Conservation (phyloP, 1,139 yeast species). For the Blastobotrys proliferans region DNA sequence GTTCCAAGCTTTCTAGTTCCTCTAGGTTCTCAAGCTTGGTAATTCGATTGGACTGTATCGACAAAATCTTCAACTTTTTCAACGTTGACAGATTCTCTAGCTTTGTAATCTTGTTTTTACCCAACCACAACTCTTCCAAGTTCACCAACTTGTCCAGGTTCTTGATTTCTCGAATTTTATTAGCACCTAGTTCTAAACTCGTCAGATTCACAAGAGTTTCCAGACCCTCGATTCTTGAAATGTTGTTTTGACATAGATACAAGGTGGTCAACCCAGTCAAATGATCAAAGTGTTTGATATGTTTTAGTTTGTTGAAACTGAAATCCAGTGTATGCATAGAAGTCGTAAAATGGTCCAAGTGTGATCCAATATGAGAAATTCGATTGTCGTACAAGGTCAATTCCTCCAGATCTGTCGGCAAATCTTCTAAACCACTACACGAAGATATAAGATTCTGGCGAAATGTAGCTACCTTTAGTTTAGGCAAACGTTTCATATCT, state of each 20-base stretch:
- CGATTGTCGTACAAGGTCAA: conserved; percentile 90
- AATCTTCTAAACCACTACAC: conserved; percentile 61
- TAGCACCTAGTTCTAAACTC: conserved; percentile 90
- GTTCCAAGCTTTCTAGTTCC: conserved; percentile 66
- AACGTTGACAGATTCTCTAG: conserved; percentile 63
- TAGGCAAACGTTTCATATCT: conserved; percentile 46
- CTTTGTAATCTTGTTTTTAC: conserved; percentile 72
- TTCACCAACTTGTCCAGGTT: conserved; percentile 50
- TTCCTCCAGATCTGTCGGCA: conserved; percentile 62
- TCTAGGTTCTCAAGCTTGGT: conserved; percentile 81
- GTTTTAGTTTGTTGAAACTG: conserved; percentile 86
- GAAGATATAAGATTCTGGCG: conserved; percentile 81
- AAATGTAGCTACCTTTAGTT: conserved; percentile 59
- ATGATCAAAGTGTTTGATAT: conserved; percentile 72
- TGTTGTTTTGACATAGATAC: conserved; percentile 86
- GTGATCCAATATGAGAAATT: conserved; percentile 75
- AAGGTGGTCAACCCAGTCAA: conserved; percentile 60
- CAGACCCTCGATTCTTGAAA: conserved; percentile 65
- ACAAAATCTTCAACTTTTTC: conserved; percentile 63
- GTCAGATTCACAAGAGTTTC: conserved; percentile 54
- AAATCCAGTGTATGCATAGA: conserved; percentile 62
- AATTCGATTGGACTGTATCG: conserved; percentile 84
- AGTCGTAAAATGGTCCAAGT: conserved; percentile 50
- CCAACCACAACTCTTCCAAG: conserved; percentile 84
- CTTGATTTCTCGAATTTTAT: conserved; percentile 62